Conservation (phyloP, 257 asterid genomes). For the Jacaranda mimosifolia region DNA sequence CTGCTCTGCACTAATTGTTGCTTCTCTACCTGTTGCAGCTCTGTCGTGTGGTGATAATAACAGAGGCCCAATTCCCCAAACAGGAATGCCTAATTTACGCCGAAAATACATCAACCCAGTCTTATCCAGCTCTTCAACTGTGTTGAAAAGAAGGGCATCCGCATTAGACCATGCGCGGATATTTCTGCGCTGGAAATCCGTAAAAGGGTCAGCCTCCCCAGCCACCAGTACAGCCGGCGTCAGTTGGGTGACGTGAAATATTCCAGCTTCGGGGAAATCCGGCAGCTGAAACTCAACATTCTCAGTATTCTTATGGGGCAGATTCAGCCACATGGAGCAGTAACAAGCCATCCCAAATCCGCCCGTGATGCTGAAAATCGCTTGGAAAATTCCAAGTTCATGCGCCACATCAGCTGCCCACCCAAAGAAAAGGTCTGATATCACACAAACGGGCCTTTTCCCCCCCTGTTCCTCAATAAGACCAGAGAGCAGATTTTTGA, state of each 20-base stretch:
- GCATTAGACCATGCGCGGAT: constrained; percentile 54
- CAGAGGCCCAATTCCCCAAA: constrained; percentile 66
- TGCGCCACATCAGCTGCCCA: constrained; percentile 65
- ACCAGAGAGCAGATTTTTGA: constrained; percentile 38
- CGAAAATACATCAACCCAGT: constrained; percentile 57
- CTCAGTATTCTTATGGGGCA: constrained; percentile 53
- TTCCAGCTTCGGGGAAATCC: constrained; percentile 70
- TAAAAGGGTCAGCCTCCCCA: constrained; percentile 47
- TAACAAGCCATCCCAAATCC: constrained; percentile 75
- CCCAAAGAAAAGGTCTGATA: constrained; percentile 62
- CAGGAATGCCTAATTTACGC: constrained; percentile 50
- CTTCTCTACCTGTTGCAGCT: constrained; percentile 30
- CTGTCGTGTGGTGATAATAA: constrained; percentile 39
- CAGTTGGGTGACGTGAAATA: constrained; percentile 56
- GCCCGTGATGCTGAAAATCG: constrained; percentile 55
- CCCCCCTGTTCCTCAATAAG: constrained; percentile 34
- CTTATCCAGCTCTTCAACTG: constrained; percentile 58
- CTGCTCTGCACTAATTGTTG: constrained; percentile 35
- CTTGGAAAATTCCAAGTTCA: constrained; percentile 58
- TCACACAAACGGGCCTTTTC: constrained; percentile 56
- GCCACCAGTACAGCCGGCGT: constrained; percentile 50
- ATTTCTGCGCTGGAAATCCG: constrained; percentile 47
- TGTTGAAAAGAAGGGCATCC: constrained; percentile 64
- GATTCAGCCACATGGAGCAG: constrained; percentile 62
- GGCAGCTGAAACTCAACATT: constrained; percentile 60